These are phyloP conservation scores for Neoboletus brunneissimus DNA, from an alignment of 768 basidiomycete species.

Conservation along the genomic window DNA sequence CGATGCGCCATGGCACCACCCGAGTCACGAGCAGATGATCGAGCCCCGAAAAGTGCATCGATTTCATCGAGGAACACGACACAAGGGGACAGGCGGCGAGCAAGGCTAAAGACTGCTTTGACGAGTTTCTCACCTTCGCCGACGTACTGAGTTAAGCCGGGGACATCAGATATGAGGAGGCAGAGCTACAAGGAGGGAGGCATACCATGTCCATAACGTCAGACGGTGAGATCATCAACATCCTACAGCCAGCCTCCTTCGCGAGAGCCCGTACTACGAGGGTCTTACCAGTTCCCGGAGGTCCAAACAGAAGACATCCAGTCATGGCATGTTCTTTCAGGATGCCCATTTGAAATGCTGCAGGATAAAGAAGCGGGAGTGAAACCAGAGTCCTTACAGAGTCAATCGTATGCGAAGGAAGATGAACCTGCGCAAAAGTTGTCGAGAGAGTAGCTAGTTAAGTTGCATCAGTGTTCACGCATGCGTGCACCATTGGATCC, in stretches of 20 bases:
- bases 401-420: slow-evolving; percentile 86
- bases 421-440: slow-evolving; percentile 83
- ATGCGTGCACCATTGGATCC: not conserved
- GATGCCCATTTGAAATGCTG: slow-evolving; percentile 85
- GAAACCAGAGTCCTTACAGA: slow-evolving; percentile 90
- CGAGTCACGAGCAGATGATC: slow-evolving; percentile 70
- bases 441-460: slow-evolving; percentile 68
- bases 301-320: slow-evolving; percentile 89
- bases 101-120: slow-evolving; percentile 83
- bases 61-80: slow-evolving; percentile 95
- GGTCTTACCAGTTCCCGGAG: slow-evolving; percentile 92
- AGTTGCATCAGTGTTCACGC: slow-evolving; percentile 6
- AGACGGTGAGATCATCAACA: slow-evolving; percentile 87
- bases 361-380: slow-evolving; percentile 80
- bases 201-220: slow-evolving; percentile 95
- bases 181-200: not conserved
- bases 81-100: slow-evolving; percentile 82
- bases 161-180: not conserved
- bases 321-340: slow-evolving; percentile 90
- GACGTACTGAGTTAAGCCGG: slow-evolving; percentile 55
- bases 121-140: slow-evolving; percentile 91
- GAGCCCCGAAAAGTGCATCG: slow-evolving; percentile 88
- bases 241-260: slow-evolving; percentile 89
- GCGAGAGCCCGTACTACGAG: slow-evolving; percentile 87
- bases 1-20: slow-evolving; percentile 82